Conservation (phyloP, 2,329 filamentous ascomycete species). For the Ceratocystis diversiconidia region DNA sequence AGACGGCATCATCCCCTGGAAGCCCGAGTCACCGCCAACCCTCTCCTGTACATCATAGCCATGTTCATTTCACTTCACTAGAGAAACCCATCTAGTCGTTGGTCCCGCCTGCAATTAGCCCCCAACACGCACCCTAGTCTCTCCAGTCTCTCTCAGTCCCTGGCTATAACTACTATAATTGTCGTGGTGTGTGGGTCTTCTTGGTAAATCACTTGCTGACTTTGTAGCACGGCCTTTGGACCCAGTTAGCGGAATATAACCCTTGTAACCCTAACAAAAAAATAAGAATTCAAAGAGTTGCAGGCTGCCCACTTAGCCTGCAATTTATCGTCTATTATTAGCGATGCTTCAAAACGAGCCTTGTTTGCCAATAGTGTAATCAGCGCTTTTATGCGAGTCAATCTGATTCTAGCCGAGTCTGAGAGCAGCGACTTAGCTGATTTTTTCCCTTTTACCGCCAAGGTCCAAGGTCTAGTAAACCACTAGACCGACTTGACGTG, state of each 20-base stretch:
- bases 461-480: background rate
- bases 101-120: background rate
- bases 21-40: background rate
- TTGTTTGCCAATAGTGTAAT: background rate
- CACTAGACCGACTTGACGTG: background rate
- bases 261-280: background rate
- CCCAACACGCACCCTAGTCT: background rate
- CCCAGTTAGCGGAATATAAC: rapidly evolving
- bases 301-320: background rate
- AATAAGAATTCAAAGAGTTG: background rate
- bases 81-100: background rate
- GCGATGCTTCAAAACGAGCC: background rate
- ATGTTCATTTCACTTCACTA: background rate
- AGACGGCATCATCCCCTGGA: background rate
- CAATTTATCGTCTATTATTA: background rate
- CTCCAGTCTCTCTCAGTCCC: background rate
- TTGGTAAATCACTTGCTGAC: background rate
- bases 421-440: background rate
- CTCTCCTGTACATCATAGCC: background rate
- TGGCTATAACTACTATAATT: background rate
- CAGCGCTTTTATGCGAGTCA: background rate
- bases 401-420: conserved; percentile 11
- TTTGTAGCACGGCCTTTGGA: background rate
- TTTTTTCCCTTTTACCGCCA: background rate
- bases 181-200: conserved; percentile 1